phyloP scores from a whole-genome alignment of 805 yeast genomes.

The Ogataea kodamae region DNA sequence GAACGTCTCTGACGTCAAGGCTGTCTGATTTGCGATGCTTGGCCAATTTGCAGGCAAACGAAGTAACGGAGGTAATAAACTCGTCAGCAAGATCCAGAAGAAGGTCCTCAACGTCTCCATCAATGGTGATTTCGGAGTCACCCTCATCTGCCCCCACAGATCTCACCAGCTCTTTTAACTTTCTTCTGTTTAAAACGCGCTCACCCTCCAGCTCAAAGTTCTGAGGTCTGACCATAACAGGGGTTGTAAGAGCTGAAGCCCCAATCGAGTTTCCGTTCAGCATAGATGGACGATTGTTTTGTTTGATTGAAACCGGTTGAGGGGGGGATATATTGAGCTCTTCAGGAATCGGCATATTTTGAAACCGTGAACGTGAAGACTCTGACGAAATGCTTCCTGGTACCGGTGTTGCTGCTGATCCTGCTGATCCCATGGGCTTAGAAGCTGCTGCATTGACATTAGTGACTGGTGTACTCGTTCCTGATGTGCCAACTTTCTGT shows the following conservation, averaged over 20 bases:
- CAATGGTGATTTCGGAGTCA: conserved; percentile 84
- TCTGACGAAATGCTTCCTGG: conserved; percentile 21
- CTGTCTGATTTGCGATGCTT: conserved; percentile 89
- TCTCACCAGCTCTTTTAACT: conserved; percentile 80
- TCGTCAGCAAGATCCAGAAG: conserved; percentile 93
- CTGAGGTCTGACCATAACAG: conserved; percentile 71
- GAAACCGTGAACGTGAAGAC: conserved; percentile 50
- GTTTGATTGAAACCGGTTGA: conserved; percentile 57
- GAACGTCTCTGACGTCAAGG: conserved; percentile 85
- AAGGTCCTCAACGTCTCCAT: conserved; percentile 93
- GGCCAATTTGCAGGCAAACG: conserved; percentile 92
- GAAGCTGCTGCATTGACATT: conserved; percentile 48
- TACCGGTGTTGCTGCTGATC: conserved; percentile 15
- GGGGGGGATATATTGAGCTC: conserved; percentile 64
- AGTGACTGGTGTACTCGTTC: conserved; percentile 38
- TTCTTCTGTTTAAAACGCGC: conserved; percentile 83
- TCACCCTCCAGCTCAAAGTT: conserved; percentile 79
- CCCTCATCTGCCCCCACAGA: conserved; percentile 84
- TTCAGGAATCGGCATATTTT: conserved; percentile 69
- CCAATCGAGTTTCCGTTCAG: conserved; percentile 79
- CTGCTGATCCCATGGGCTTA: conserved; percentile 22
- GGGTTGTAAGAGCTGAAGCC: conserved; percentile 69
- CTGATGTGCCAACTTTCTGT: conserved; percentile 18
- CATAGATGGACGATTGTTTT: conserved; percentile 72
- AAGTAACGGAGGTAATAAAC: conserved; percentile 83